Evolutionary conservation across 2,329 filamentous ascomycete species (phyloP).

Genomic region (Hypomyces perniciosus): DNA sequence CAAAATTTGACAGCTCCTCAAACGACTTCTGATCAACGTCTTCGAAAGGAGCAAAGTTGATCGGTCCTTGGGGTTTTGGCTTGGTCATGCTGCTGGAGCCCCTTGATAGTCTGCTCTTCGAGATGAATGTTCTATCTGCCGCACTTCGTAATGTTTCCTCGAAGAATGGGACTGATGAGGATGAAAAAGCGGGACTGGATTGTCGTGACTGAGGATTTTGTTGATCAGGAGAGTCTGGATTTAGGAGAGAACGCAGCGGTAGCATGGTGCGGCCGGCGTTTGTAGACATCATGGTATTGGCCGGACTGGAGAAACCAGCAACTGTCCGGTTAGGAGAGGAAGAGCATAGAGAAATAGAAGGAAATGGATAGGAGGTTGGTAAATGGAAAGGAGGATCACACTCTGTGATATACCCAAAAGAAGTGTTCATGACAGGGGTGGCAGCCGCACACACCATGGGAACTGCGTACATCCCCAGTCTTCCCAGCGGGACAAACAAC

Average conservation of each 20-base stretch:
- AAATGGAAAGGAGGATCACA: background rate
- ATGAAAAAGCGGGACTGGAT: conserved; percentile 28
- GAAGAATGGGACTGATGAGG: conserved; percentile 1
- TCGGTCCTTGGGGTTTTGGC: conserved; percentile 56
- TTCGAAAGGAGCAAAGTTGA: conserved; percentile 73
- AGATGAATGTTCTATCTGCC: background rate
- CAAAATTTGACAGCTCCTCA: conserved; percentile 55
- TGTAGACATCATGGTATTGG: conserved; percentile 11
- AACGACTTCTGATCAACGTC: conserved; percentile 51
- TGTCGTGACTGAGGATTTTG: conserved; percentile 30
- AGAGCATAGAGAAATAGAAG: background rate
- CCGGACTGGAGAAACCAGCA: background rate
- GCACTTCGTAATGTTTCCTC: conserved; percentile 20
- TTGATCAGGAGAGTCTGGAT: conserved; percentile 47
- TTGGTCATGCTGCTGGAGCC: conserved; percentile 41
- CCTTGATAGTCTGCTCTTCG: conserved; percentile 31
- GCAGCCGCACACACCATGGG: conserved; percentile 17
- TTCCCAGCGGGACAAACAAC: conserved; percentile 24
- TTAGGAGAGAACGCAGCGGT: conserved; percentile 60
- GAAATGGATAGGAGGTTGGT: background rate
- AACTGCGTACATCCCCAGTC: conserved; percentile 18
- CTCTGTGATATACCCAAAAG: conserved; percentile 23
- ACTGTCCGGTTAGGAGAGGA: background rate
- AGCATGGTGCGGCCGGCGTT: conserved; percentile 44
- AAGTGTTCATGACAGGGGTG: conserved; percentile 21